Conservation (phyloP, 2,329 filamentous ascomycete genomes). For the Zasmidium citrigriseum region DNA sequence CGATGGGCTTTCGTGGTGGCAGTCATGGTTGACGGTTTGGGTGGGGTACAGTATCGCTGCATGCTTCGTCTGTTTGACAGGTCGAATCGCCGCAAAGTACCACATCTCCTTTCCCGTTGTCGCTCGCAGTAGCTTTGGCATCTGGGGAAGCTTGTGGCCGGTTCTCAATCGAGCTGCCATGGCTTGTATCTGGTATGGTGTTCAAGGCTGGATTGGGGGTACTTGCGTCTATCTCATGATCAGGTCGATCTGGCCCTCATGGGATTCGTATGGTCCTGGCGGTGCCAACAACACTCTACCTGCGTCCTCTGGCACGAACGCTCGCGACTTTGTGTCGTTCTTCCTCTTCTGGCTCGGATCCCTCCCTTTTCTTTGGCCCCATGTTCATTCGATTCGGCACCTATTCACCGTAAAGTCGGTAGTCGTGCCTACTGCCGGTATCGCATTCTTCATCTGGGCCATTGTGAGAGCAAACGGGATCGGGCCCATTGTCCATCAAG, state of each 20-base stretch:
- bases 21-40: constrained; percentile 46
- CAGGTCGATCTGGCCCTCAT: constrained; percentile 70
- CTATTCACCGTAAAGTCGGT: constrained; percentile 91
- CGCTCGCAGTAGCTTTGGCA: constrained; percentile 75
- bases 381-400: constrained; percentile 84
- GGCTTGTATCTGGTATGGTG: constrained; percentile 85
- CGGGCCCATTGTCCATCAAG: constrained; percentile 77
- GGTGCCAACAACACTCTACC: constrained; percentile 68
- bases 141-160: constrained; percentile 88
- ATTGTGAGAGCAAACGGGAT: constrained; percentile 78
- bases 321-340: constrained; percentile 76
- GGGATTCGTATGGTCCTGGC: constrained; percentile 42
- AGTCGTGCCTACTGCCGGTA: constrained; percentile 78
- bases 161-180: constrained; percentile 87
- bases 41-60: constrained; percentile 77
- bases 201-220: constrained; percentile 80
- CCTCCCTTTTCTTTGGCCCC: constrained; percentile 84
- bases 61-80: constrained; percentile 73
- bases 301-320: constrained; percentile 67
- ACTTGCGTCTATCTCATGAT: constrained; percentile 89
- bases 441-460: constrained; percentile 87
- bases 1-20: constrained; percentile 60
- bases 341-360: constrained; percentile 84
- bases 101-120: constrained; percentile 89
- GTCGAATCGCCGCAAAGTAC: constrained; percentile 81